These are phyloP conservation scores for Kwoniella dendrophila DNA, from an alignment of 768 basidiomycete species.

Conservation along the genomic window DNA sequence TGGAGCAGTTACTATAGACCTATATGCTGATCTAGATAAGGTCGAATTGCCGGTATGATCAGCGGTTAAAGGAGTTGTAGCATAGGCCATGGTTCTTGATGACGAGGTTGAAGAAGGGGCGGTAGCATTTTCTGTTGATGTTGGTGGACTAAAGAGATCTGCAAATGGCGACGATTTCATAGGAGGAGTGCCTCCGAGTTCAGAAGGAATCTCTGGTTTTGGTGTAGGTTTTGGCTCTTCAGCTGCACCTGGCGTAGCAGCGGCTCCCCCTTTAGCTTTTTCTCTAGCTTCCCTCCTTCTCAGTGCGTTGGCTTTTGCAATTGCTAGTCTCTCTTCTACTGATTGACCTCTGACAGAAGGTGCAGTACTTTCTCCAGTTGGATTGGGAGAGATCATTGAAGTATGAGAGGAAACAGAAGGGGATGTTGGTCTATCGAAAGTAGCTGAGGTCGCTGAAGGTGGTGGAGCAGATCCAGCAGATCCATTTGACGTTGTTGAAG, in stretches of 20 bases:
- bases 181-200: slow-evolving; percentile 3
- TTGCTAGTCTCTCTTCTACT: slow-evolving; percentile 45
- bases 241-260: not conserved
- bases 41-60: slow-evolving; percentile 6
- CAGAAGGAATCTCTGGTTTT: not conserved
- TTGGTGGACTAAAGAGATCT: slow-evolving; percentile 36
- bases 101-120: not conserved
- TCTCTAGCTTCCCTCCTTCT: slow-evolving; percentile 42
- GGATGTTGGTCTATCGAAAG: slow-evolving; percentile 22
- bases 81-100: slow-evolving; percentile 2
- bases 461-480: slow-evolving; percentile 15
- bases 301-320: slow-evolving; percentile 47
- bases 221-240: not conserved
- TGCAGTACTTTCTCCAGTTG: slow-evolving; percentile 38
- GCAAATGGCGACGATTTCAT: slow-evolving; percentile 1
- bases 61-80: not conserved
- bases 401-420: slow-evolving; percentile 33
- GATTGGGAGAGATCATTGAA: slow-evolving; percentile 34
- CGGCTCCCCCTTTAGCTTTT: slow-evolving; percentile 27
- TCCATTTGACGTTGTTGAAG: slow-evolving; percentile 17
- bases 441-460: not conserved
- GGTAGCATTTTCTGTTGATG: slow-evolving; percentile 12
- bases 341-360: slow-evolving; percentile 30
- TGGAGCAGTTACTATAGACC: slow-evolving; percentile 29
- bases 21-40: slow-evolving; percentile 10